Conservation (phyloP, 345 rosid species). For the Populus davidiana region DNA sequence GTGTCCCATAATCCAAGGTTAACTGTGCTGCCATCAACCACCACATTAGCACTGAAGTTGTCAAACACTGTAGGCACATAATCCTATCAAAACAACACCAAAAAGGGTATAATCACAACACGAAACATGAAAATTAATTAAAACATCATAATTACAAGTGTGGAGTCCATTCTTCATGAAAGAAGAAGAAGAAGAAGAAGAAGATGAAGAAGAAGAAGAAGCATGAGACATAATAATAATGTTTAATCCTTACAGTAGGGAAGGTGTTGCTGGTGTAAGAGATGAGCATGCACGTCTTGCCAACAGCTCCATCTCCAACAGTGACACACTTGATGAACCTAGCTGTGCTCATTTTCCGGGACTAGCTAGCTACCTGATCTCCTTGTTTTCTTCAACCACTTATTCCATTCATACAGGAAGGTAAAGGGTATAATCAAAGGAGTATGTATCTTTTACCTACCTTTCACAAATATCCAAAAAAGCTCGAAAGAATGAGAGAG, state of each 20-base stretch:
- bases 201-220: not conserved
- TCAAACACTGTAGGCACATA: constrained; percentile 56
- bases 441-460: not conserved
- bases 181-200: not conserved
- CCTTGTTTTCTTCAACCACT: not conserved
- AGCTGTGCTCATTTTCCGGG: constrained; percentile 40
- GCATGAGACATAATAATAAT: not conserved
- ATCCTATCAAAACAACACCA: constrained; percentile 26
- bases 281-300: constrained; percentile 56
- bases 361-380: not conserved
- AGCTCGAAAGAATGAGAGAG: not conserved
- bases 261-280: constrained; percentile 60
- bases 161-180: not conserved
- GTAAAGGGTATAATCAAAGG: not conserved
- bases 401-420: not conserved
- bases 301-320: constrained; percentile 57
- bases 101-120: not conserved
- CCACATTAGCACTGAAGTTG: constrained; percentile 56
- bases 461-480: constrained; percentile 5
- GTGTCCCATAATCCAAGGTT: constrained; percentile 58
- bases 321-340: constrained; percentile 59
- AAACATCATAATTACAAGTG: not conserved
- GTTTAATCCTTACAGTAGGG: constrained; percentile 34
- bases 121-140: not conserved
- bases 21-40: constrained; percentile 55